Percentiles rank a stretch among this genome's conserved stretches.
Conservation (phyloP, 1,139 yeast species). For the Blastobotrys indianensis region DNA sequence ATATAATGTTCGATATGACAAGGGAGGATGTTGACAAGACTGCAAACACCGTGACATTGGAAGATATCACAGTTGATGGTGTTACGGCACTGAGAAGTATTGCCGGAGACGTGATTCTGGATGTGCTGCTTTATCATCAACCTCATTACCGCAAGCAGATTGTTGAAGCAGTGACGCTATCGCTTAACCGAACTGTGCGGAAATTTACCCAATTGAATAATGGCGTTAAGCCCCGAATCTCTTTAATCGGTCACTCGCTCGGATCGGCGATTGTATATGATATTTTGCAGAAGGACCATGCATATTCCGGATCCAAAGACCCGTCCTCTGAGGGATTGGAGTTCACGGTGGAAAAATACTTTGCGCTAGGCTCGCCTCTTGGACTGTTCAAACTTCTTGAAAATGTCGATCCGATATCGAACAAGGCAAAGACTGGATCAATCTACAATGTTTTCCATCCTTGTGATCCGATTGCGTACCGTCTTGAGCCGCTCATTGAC, state of each 20-base stretch:
- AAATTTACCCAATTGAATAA: conserved; percentile 58
- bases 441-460: conserved; percentile 79
- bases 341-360: conserved; percentile 66
- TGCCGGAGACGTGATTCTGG: conserved; percentile 79
- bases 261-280: conserved; percentile 83
- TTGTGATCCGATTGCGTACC: conserved; percentile 82
- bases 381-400: conserved; percentile 62
- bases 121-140: conserved; percentile 76
- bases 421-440: conserved; percentile 41
- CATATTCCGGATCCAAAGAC: conserved; percentile 16
- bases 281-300: conserved; percentile 36
- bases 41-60: conserved; percentile 45
- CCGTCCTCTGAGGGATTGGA: conserved; percentile 40
- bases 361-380: conserved; percentile 81
- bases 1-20: conserved; percentile 23
- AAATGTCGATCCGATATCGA: conserved; percentile 6
- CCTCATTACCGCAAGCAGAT: conserved; percentile 58
- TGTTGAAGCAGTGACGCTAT: conserved; percentile 50
- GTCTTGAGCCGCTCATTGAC: conserved; percentile 74
- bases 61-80: conserved; percentile 70
- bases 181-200: conserved; percentile 56
- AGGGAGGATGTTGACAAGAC: conserved; percentile 22
- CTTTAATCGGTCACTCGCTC: conserved; percentile 79
- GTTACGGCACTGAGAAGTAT: conserved; percentile 67
- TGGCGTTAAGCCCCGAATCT: conserved; percentile 60